phyloP scores from a whole-genome alignment of 2,329 filamentous ascomycete species.

The Incumbomyces delicatus region DNA sequence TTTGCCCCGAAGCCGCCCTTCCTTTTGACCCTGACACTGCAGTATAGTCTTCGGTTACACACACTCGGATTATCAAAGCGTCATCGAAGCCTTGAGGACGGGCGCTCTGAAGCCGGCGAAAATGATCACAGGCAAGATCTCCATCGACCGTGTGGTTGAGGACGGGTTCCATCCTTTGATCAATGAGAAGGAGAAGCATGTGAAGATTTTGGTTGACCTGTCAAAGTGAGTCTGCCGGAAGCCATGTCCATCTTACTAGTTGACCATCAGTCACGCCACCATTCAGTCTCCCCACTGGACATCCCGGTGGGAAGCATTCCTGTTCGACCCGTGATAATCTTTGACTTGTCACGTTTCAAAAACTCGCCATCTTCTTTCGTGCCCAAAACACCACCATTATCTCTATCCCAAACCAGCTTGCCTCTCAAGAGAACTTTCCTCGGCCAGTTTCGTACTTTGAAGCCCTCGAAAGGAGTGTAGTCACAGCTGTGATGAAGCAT shows the following conservation, averaged over 20 bases:
- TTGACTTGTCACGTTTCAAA: conserved; percentile 31
- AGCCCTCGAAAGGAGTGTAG: conserved; percentile 29
- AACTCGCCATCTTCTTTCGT: conserved; percentile 42
- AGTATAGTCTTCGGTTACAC: conserved; percentile 36
- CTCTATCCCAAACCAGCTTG: conserved; percentile 25
- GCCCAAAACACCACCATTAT: conserved; percentile 46
- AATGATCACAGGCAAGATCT: conserved; percentile 54
- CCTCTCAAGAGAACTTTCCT: conserved; percentile 27
- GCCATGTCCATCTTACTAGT: neutral
- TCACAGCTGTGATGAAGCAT: conserved; percentile 29
- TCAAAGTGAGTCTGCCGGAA: neutral
- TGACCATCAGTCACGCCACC: neutral
- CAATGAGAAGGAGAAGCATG: conserved; percentile 51
- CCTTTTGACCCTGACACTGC: neutral
- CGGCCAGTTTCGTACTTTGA: conserved; percentile 27
- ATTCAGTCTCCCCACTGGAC: neutral
- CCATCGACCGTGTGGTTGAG: conserved; percentile 46
- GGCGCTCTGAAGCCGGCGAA: conserved; percentile 42
- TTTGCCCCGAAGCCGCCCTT: neutral
- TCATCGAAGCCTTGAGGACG: conserved; percentile 42
- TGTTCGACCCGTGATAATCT: neutral
- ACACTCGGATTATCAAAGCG: conserved; percentile 46
- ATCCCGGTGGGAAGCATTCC: neutral
- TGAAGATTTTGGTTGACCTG: conserved; percentile 48
- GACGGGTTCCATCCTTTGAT: conserved; percentile 45